Evolutionary conservation across 2,329 filamentous ascomycete species (phyloP).

Genomic region (Penicillium brevicompactum): DNA sequence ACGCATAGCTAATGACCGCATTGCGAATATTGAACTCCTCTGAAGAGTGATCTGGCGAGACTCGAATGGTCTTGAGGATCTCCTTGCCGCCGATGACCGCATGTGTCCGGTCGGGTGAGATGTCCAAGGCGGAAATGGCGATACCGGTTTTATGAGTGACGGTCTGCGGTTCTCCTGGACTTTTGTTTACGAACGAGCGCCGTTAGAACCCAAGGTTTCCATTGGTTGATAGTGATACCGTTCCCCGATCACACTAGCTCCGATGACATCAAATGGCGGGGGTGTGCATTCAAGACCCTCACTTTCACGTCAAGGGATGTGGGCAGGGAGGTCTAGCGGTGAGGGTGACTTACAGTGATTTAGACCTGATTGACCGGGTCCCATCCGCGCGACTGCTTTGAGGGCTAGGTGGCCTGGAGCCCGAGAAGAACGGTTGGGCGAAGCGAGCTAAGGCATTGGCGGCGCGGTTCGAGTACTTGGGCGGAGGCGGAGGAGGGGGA

Average conservation of each 20-base stretch:
- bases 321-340: constrained; percentile 18
- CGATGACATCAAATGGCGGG: constrained; percentile 11
- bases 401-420: constrained; percentile 56
- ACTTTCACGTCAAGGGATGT: neutral
- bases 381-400: constrained; percentile 39
- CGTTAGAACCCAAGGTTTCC: constrained; percentile 29
- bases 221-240: constrained; percentile 8
- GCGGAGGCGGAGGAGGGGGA: constrained; percentile 39
- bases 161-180: constrained; percentile 54
- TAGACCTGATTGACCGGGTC: constrained; percentile 38
- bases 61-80: constrained; percentile 66
- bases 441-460: constrained; percentile 54
- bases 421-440: constrained; percentile 57
- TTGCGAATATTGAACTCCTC: constrained; percentile 67
- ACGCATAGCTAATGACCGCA: constrained; percentile 60
- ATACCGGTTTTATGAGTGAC: constrained; percentile 66
- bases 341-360: constrained; percentile 41
- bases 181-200: neutral
- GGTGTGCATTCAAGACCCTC: neutral
- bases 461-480: constrained; percentile 47
- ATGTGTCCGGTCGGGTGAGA: constrained; percentile 64
- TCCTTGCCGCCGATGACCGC: constrained; percentile 66
- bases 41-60: constrained; percentile 58
- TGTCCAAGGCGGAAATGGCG: constrained; percentile 64
- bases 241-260: constrained; percentile 5